These are phyloP conservation scores for Aechmea fasciata DNA, from an alignment of 176 grass and related monocot genomes.

Conservation along the genomic window DNA sequence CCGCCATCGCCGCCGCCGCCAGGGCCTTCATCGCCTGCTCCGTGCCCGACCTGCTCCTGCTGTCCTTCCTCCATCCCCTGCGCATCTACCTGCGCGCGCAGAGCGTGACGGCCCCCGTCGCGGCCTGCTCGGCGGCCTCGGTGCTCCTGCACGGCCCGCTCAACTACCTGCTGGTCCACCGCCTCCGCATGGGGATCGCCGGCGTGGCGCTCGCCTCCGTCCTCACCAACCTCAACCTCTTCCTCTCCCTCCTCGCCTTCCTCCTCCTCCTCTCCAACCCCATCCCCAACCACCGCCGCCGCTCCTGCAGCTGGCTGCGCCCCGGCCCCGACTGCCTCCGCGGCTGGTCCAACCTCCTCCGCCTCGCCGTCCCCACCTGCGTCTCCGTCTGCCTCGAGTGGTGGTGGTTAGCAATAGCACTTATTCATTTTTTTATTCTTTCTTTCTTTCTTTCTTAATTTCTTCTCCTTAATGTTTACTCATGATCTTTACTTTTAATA, in stretches of 20 bases:
- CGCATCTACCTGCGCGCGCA: conserved; percentile 83
- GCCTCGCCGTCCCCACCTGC: conserved; percentile 68
- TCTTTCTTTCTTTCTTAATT: too few relatives aligned
- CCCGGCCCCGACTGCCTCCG: conserved; percentile 58
- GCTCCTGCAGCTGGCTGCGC: conserved; percentile 58
- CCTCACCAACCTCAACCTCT: conserved; percentile 83
- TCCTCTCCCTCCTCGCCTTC: conserved; percentile 67
- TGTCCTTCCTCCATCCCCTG: conserved; percentile 84
- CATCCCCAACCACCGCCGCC: too few relatives aligned
- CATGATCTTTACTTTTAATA: too few relatives aligned
- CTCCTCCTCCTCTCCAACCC: conserved; percentile 45
- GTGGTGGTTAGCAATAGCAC: conserved; percentile 84
- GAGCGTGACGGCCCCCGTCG: conserved; percentile 72
- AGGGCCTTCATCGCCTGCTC: conserved; percentile 64
- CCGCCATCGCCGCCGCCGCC: conserved; percentile 42
- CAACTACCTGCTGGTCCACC: conserved; percentile 77
- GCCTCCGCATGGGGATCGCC: conserved; percentile 63
- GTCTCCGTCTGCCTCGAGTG: conserved; percentile 88
- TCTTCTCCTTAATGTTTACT: too few relatives aligned
- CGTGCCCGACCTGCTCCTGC: conserved; percentile 53
- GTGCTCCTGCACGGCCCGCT: conserved; percentile 89
- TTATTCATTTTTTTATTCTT: too few relatives aligned
- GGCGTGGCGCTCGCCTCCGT: conserved; percentile 82
- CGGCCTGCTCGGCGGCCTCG: conserved; percentile 73
- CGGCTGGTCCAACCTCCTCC: conserved; percentile 58